Evolutionary conservation across 345 rosid genomes (phyloP).

Genomic region (Salix arbutifolia): DNA sequence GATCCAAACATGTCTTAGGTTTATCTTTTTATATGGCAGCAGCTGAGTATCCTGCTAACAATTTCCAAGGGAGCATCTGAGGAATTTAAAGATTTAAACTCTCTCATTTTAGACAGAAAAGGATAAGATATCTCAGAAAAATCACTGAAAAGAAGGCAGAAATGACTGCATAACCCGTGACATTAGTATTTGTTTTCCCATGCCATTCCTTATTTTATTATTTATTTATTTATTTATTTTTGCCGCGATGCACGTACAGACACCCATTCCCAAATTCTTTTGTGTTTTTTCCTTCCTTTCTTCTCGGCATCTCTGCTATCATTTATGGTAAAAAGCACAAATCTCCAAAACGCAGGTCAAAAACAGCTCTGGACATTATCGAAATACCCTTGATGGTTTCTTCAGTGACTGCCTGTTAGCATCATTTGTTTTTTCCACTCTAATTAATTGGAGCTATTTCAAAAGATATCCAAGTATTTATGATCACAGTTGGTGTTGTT

Average conservation of each 20-base stretch:
- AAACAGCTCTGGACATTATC: neutral
- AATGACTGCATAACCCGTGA: constrained; percentile 6
- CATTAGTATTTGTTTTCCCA: constrained; percentile 1
- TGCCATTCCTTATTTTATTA: neutral
- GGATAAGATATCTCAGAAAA: constrained; percentile 1
- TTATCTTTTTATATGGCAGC: neutral
- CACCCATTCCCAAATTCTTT: neutral
- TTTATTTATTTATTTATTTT: neutral
- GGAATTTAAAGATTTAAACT: constrained; percentile 7
- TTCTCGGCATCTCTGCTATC: neutral
- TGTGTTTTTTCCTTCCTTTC: neutral
- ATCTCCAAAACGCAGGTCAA: neutral
- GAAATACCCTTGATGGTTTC: neutral
- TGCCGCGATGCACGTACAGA: neutral
- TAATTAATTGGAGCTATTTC: neutral
- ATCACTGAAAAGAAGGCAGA: neutral
- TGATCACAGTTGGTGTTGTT: neutral
- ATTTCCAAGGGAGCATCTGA: neutral
- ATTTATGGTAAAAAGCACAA: neutral
- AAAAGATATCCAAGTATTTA: neutral
- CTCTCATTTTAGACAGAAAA: neutral
- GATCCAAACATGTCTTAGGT: neutral
- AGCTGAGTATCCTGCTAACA: neutral
- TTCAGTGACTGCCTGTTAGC: neutral
- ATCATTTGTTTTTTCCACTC: neutral